These are phyloP conservation scores for Agaricus sinodeliciosus DNA, from an alignment of 768 basidiomycete species.

Conservation along the genomic window DNA sequence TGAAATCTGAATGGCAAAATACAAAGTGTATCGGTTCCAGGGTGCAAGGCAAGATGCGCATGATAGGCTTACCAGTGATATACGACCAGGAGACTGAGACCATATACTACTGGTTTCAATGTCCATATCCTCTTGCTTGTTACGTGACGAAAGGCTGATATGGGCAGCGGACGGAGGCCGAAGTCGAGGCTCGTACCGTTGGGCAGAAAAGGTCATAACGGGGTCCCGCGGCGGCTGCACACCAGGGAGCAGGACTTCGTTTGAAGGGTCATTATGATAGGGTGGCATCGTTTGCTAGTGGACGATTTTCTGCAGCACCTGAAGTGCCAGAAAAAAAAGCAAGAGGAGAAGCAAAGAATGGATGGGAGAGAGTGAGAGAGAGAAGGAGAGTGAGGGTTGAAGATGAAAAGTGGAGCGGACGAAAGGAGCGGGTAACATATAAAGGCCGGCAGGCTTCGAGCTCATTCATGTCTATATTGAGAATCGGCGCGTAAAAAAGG, in stretches of 20 bases:
- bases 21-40: no score
- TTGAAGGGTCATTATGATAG: not conserved
- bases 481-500: no score
- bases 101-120: no score
- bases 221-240: not conserved
- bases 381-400: not conserved
- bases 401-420: not conserved
- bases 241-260: not conserved
- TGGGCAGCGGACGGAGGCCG: not conserved
- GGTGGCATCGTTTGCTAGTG: not conserved
- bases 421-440: not conserved
- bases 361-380: not conserved
- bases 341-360: not conserved
- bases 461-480: not conserved
- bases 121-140: no score
- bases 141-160: not conserved
- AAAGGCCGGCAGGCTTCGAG: not conserved
- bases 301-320: no score
- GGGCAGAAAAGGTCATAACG: constrained; percentile 1
- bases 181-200: not conserved
- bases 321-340: not conserved
- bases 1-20: no score
- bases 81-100: no score
- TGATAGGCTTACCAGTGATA: no score
- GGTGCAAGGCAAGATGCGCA: no score